These are phyloP conservation scores for Jamesozyma rosinii DNA, from an alignment of 805 yeast genomes.

Conservation along the genomic window DNA sequence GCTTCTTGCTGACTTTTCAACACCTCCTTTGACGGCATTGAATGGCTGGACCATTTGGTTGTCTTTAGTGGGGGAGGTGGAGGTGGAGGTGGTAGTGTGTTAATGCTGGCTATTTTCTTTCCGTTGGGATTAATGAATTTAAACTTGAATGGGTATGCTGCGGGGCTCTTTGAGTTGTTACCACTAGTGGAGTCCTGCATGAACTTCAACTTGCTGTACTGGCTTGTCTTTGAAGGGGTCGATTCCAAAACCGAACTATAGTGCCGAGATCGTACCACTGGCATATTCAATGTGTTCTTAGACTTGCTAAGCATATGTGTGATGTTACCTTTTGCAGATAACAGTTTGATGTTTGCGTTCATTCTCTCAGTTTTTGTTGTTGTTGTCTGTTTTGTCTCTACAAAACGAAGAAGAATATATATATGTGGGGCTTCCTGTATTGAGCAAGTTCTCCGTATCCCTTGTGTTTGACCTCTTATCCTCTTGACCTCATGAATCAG, in stretches of 20 bases:
- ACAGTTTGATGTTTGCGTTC: neutral
- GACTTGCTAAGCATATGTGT: neutral
- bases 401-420: too few species aligned
- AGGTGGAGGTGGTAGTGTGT: neutral
- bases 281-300: too few species aligned
- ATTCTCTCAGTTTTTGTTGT: too few species aligned
- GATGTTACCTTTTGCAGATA: neutral
- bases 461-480: too few species aligned
- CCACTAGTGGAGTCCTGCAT: neutral
- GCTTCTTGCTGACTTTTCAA: conserved; percentile 38
- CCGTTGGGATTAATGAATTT: conserved; percentile 4
- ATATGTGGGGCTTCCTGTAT: too few species aligned
- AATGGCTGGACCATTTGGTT: conserved; percentile 39
- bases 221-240: neutral
- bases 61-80: neutral
- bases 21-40: conserved; percentile 37
- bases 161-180: neutral
- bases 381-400: too few species aligned
- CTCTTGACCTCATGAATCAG: too few species aligned
- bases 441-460: too few species aligned
- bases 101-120: neutral
- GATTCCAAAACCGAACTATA: neutral
- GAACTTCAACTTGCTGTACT: neutral
- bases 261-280: neutral
- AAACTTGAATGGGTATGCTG: conserved; percentile 1